Evolutionary conservation across 2,329 filamentous ascomycete genomes (phyloP).

Genomic region (Fusarium temperatum): DNA sequence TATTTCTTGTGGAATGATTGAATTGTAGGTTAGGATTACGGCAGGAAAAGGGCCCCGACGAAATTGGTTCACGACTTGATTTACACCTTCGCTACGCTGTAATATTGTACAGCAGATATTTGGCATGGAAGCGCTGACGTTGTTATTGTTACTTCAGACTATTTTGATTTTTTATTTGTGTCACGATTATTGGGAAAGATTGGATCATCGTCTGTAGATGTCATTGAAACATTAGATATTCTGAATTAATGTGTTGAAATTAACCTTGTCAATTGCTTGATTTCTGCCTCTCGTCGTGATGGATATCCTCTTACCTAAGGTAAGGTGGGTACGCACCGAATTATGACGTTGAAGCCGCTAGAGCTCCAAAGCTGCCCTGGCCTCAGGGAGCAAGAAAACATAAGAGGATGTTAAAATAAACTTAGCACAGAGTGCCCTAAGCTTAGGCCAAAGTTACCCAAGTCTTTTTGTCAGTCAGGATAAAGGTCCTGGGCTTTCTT

Average conservation of each 20-base stretch:
- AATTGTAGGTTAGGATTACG: neutral
- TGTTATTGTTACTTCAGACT: neutral
- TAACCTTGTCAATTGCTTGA: neutral
- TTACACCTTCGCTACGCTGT: constrained; percentile 28
- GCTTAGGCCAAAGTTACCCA: too few relatives aligned
- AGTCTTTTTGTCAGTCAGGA: too few relatives aligned
- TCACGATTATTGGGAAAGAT: constrained; percentile 34
- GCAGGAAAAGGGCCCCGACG: constrained; percentile 2
- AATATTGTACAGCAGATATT: constrained; percentile 9
- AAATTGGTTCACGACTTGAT: constrained; percentile 22
- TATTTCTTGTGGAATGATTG: neutral
- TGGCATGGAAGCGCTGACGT: constrained; percentile 25
- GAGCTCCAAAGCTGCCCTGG: constrained; percentile 11
- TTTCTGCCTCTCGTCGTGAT: neutral
- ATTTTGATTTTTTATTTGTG: constrained; percentile 6
- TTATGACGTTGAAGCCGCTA: constrained; percentile 36
- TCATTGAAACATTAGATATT: neutral
- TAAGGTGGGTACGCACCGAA: constrained; percentile 20
- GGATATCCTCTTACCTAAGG: neutral
- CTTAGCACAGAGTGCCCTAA: too few relatives aligned
- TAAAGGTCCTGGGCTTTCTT: too few relatives aligned
- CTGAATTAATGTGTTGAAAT: neutral
- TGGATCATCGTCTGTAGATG: neutral
- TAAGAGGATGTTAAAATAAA: too few relatives aligned
- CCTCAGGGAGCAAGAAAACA: too few relatives aligned